Evolutionary conservation across 257 asterid species (phyloP).

Genomic region (Salvia hispanica): DNA sequence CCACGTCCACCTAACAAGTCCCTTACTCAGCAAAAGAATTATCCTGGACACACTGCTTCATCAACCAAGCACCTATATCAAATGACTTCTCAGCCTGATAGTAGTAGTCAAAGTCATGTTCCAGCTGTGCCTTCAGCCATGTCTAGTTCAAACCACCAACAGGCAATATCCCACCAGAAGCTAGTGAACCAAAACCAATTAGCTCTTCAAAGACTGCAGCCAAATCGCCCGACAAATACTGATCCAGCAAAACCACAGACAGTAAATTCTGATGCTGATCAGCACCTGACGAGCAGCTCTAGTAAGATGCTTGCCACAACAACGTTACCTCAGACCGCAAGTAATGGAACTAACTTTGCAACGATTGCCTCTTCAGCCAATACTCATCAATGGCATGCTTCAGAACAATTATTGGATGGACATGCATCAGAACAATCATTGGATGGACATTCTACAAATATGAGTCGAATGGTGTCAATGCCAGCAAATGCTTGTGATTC

Average conservation of each 20-base stretch:
- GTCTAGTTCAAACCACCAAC: slow-evolving; percentile 55
- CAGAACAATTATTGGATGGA: slow-evolving; percentile 38
- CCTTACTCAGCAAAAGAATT: slow-evolving; percentile 57
- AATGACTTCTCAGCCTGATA: slow-evolving; percentile 54
- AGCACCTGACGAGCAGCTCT: slow-evolving; percentile 48
- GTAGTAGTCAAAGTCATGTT: slow-evolving; percentile 51
- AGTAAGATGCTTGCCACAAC: slow-evolving; percentile 41
- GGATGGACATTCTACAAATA: slow-evolving; percentile 47
- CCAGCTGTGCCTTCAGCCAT: slow-evolving; percentile 45
- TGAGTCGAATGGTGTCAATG: slow-evolving; percentile 44
- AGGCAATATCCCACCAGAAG: slow-evolving; percentile 51
- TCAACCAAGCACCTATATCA: slow-evolving; percentile 54
- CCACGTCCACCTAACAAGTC: slow-evolving; percentile 57
- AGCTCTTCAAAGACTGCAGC: slow-evolving; percentile 53
- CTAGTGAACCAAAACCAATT: slow-evolving; percentile 50
- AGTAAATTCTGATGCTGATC: slow-evolving; percentile 52
- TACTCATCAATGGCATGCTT: slow-evolving; percentile 41
- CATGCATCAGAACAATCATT: slow-evolving; percentile 52
- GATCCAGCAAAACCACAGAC: slow-evolving; percentile 49
- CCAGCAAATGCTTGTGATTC: slow-evolving; percentile 49
- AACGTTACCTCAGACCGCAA: slow-evolving; percentile 43
- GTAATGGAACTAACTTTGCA: slow-evolving; percentile 17
- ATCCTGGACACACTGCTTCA: slow-evolving; percentile 52
- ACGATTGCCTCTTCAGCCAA: slow-evolving; percentile 23
- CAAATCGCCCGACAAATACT: slow-evolving; percentile 50